Conservation (phyloP, 306 rosid species). For the Malus domestica region ASM211411v1 NC_041790.1:29273501-29274000, state of each 20-base stretch:
- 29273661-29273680: slow-evolving; percentile 84
- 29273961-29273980: background rate
- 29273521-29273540: no score
- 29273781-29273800: slow-evolving; percentile 43
- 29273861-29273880: slow-evolving; percentile 72
- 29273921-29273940: slow-evolving; percentile 60
- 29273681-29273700: slow-evolving; percentile 1
- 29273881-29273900: slow-evolving; percentile 65
- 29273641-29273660: slow-evolving; percentile 47
- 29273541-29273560: background rate
- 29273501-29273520: background rate
- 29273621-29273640: slow-evolving; percentile 52
- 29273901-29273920: slow-evolving; percentile 51
- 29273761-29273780: slow-evolving; percentile 43
- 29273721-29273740: slow-evolving; percentile 2
- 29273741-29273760: slow-evolving; percentile 47
- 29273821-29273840: slow-evolving; percentile 48
- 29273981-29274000: background rate
- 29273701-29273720: background rate
- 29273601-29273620: slow-evolving; percentile 37
- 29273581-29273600: slow-evolving; percentile 71
- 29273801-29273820: slow-evolving; percentile 49
- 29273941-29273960: slow-evolving; percentile 24
- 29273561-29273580: slow-evolving; percentile 60
- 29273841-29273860: slow-evolving; percentile 70